Conservation (phyloP, 768 basidiomycete genomes). For the Rhizopogon vesiculosus region DNA sequence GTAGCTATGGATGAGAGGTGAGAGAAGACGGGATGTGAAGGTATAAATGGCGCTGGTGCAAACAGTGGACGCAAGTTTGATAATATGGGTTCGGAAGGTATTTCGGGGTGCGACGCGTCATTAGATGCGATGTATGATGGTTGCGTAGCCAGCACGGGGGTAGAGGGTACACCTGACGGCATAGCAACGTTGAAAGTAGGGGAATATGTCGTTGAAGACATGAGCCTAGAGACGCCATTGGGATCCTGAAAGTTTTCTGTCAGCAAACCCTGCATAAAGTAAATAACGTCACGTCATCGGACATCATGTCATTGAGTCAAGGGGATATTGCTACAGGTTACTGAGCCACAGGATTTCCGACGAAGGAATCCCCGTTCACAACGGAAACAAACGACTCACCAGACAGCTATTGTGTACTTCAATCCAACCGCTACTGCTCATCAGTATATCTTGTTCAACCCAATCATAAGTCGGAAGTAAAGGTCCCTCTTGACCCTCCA, state of each 20-base stretch:
- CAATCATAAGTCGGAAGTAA: constrained; percentile 71
- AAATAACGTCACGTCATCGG: neutral
- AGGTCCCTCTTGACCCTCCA: constrained; percentile 58
- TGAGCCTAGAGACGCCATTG: constrained; percentile 17
- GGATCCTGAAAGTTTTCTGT: constrained; percentile 16
- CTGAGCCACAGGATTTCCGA: neutral
- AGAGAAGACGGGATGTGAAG: constrained; percentile 66
- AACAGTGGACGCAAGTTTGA: constrained; percentile 57
- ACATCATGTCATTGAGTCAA: neutral
- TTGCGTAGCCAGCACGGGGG: constrained; percentile 22
- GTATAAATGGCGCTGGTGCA: constrained; percentile 72
- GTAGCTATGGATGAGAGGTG: constrained; percentile 59
- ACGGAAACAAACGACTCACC: constrained; percentile 41
- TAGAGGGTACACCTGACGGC: constrained; percentile 19
- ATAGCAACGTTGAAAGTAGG: constrained; percentile 43
- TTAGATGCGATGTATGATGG: constrained; percentile 21
- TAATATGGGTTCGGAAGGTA: constrained; percentile 34
- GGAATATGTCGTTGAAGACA: constrained; percentile 41
- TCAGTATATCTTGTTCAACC: constrained; percentile 69
- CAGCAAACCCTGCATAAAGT: neutral
- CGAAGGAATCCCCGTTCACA: neutral
- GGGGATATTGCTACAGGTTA: neutral
- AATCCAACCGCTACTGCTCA: constrained; percentile 68
- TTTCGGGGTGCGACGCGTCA: constrained; percentile 20
- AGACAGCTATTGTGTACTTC: constrained; percentile 62